Base-by-base conservation (phyloP, 2,329 filamentous ascomycete genomes). In the Myriosclerotinia duriaeana region DNA sequence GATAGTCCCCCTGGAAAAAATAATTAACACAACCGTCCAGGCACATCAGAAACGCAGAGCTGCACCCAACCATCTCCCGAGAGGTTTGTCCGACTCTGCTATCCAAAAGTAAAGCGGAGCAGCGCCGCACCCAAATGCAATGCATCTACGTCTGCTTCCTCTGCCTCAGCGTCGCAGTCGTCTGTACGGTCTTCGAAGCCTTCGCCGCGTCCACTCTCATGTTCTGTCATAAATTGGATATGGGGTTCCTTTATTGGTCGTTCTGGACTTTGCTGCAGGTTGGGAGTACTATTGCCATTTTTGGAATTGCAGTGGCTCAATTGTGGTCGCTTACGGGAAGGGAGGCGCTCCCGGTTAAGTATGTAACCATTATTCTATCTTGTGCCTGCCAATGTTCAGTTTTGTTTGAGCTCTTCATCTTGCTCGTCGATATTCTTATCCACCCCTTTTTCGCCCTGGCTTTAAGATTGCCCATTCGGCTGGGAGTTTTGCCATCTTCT, bases 231-330 rank as follows among this genome's bases (percentile, higher is more conserved):
- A 83, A 84, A 20, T 85, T 87, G 70, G 82, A 86, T 70, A 79
- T 87, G 65, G 85, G 85, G 77, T 80, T 70, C 44, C 76, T 87
- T 0, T 87, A 86, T 74, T 87, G 84, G 84, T 82, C 84, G 0
- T 85, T 84, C 2, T 87, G 84, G 83, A 85, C 83, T 30, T 84
- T 85, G 79, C 77, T 86, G 11, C 83, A 85, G 69, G 76, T 86
- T 6, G 85, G 84, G 2, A 82, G 83, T 2, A 75, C 84, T 67
- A 84, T 86, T 55, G 84, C 85, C 66, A 84, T 86, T 71, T 74
- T 81, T 36, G 84, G 85, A 38, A 81, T 87, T 66, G 79, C 83
- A 34, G 75, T 86, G 8, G 79, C 83, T 54, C 65, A 66, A 22
- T 12, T 65, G 12, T 65, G 53, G 20, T 36, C 30, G 15, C 34